These are phyloP conservation scores for Hibiscus tridactylites DNA, from an alignment of 345 rosid species.

Conservation along the genomic window DNA sequence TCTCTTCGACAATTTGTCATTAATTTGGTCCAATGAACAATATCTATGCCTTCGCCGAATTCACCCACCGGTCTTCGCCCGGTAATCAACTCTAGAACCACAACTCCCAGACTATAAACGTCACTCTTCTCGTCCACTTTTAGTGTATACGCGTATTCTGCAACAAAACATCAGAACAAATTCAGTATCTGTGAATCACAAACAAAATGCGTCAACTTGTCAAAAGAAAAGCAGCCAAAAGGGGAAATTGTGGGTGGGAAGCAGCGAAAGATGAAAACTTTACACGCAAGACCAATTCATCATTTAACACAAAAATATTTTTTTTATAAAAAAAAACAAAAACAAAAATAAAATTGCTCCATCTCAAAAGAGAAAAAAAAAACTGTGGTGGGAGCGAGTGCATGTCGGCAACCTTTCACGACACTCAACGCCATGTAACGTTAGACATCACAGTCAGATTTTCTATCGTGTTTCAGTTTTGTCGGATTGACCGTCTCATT, in stretches of 20 bases:
- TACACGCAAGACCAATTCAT: constrained; percentile 5
- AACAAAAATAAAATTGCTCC: neutral
- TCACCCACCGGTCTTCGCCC: constrained; percentile 54
- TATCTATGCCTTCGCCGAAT: constrained; percentile 60
- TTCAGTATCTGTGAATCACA: neutral
- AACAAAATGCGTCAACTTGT: constrained; percentile 4
- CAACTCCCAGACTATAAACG: constrained; percentile 62
- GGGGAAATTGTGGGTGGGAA: constrained; percentile 3
- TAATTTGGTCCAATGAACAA: constrained; percentile 50
- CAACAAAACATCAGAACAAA: neutral
- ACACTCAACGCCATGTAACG: constrained; percentile 14
- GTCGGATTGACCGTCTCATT: constrained; percentile 1
- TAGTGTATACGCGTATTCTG: constrained; percentile 67
- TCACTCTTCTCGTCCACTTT: constrained; percentile 70
- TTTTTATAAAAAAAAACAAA: too few species aligned
- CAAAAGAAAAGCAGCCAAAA: neutral
- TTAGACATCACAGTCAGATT: constrained; percentile 12
- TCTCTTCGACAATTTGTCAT: constrained; percentile 30
- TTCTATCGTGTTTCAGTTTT: neutral
- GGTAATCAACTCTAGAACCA: constrained; percentile 46
- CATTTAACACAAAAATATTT: neutral
- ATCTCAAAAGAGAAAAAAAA: neutral
- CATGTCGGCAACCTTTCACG: constrained; percentile 25
- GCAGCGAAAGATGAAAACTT: neutral
- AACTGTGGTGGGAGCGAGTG: neutral